These are phyloP conservation scores for Mollisiaceae sp. DNA, from an alignment of 2,329 filamentous ascomycete genomes.

Conservation along the genomic window DNA sequence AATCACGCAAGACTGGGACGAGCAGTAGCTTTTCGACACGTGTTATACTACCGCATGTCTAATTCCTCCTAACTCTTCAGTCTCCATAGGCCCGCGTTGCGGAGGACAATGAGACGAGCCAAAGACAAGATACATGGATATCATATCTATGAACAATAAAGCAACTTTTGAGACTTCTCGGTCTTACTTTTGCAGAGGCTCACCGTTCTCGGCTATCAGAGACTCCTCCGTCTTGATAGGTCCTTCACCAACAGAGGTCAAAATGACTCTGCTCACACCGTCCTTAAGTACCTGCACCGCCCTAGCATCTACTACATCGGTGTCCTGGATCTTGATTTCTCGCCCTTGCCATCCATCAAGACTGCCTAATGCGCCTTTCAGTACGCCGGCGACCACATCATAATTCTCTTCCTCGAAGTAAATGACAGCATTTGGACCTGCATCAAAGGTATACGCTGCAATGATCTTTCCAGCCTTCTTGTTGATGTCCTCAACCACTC, in stretches of 20 bases:
- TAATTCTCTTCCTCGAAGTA: slow-evolving; percentile 89
- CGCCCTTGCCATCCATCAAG: slow-evolving; percentile 76
- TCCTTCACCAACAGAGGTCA: slow-evolving; percentile 90
- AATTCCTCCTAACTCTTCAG: not conserved
- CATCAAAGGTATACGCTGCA: slow-evolving; percentile 96
- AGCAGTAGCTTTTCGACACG: not conserved
- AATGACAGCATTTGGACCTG: slow-evolving; percentile 93
- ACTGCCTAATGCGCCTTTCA: slow-evolving; percentile 68
- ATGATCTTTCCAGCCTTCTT: slow-evolving; percentile 76
- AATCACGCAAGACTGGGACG: not conserved
- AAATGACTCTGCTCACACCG: slow-evolving; percentile 86
- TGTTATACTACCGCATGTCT: not conserved
- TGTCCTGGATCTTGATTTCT: slow-evolving; percentile 52
- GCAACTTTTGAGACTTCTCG: slow-evolving; percentile 12
- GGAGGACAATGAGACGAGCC: not conserved
- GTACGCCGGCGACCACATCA: slow-evolving; percentile 73
- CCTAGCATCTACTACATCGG: slow-evolving; percentile 66
- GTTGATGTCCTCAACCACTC: slow-evolving; percentile 90
- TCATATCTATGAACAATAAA: slow-evolving; percentile 14
- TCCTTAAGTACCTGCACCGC: slow-evolving; percentile 71
- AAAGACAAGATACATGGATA: slow-evolving; percentile 13
- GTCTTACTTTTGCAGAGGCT: slow-evolving; percentile 35
- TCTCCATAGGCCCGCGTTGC: not conserved
- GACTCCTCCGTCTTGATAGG: slow-evolving; percentile 80
- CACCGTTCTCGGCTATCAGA: slow-evolving; percentile 72